Evolutionary conservation across 768 basidiomycete species (phyloP).

Genomic region (Trametes cingulata): DNA sequence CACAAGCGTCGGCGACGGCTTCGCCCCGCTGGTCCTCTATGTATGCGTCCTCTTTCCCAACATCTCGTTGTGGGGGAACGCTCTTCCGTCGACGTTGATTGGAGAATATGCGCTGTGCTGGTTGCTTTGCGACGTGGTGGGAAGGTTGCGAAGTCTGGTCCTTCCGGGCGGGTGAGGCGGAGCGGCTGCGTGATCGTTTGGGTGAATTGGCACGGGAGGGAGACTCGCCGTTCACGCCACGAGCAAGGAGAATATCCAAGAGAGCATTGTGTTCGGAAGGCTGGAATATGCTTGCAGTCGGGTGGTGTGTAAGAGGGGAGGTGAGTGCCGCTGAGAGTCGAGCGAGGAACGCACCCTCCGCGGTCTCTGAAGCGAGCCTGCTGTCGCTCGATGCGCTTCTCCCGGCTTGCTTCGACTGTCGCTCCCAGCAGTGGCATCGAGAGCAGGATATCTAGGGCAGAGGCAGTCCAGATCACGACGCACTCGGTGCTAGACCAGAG

Average conservation of each 20-base stretch:
- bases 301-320: neutral
- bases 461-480: neutral
- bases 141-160: neutral
- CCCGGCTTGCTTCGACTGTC: slow-evolving; percentile 60
- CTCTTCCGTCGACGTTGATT: neutral
- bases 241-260: slow-evolving; percentile 52
- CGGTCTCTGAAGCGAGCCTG: slow-evolving; percentile 67
- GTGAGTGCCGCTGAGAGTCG: neutral
- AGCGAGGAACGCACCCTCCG: slow-evolving; percentile 33
- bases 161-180: slow-evolving; percentile 6
- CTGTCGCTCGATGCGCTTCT: slow-evolving; percentile 59
- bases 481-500: neutral
- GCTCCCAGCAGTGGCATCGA: slow-evolving; percentile 24
- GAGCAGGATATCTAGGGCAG: neutral
- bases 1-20: neutral
- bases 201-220: slow-evolving; percentile 32
- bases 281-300: slow-evolving; percentile 47
- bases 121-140: neutral
- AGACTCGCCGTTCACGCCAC: slow-evolving; percentile 48
- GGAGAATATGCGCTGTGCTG: neutral
- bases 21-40: neutral
- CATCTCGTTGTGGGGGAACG: neutral
- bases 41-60: neutral
- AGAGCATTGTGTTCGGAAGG: slow-evolving; percentile 52
- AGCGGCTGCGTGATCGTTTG: slow-evolving; percentile 13